Evolutionary conservation across 345 rosid species (phyloP).

Genomic region (Brassica incana): DNA sequence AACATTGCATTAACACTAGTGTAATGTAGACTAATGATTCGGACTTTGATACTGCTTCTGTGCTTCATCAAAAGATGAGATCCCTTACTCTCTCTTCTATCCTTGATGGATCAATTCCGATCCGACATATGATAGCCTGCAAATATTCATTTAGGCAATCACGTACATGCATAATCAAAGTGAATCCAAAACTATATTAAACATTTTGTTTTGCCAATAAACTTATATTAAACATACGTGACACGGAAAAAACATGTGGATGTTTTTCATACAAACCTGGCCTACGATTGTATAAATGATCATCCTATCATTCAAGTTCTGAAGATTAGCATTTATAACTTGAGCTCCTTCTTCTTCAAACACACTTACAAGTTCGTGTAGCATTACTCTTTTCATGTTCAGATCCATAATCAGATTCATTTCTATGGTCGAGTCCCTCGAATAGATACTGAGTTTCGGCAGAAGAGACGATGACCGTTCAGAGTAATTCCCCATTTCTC

Average conservation of each 20-base stretch:
- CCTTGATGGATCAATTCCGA: conserved; percentile 27
- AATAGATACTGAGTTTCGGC: conserved; percentile 25
- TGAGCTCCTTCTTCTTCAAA: conserved; percentile 39
- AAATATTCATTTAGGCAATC: background rate
- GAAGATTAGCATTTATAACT: conserved; percentile 23
- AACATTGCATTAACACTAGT: background rate
- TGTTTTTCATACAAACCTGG: background rate
- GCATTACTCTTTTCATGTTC: conserved; percentile 15
- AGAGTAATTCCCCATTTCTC: background rate
- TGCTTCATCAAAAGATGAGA: conserved; percentile 11
- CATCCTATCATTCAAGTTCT: conserved; percentile 22
- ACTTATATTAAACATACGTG: background rate
- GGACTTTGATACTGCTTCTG: background rate
- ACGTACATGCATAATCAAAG: background rate
- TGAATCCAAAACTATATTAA: background rate
- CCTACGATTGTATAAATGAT: conserved; percentile 19
- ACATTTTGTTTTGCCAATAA: background rate
- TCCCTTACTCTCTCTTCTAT: conserved; percentile 21
- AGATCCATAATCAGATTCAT: conserved; percentile 19
- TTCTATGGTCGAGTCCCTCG: conserved; percentile 27
- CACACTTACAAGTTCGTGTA: conserved; percentile 24
- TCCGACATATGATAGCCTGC: conserved; percentile 35
- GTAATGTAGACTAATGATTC: background rate
- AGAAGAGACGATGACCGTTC: conserved; percentile 1
- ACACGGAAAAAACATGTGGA: background rate